Percentiles rank a stretch among this genome's conserved stretches.
Evolutionary conservation across 495 filamentous ascomycete genomes (phyloP).

Genomic region (Penicillium lagena): DNA sequence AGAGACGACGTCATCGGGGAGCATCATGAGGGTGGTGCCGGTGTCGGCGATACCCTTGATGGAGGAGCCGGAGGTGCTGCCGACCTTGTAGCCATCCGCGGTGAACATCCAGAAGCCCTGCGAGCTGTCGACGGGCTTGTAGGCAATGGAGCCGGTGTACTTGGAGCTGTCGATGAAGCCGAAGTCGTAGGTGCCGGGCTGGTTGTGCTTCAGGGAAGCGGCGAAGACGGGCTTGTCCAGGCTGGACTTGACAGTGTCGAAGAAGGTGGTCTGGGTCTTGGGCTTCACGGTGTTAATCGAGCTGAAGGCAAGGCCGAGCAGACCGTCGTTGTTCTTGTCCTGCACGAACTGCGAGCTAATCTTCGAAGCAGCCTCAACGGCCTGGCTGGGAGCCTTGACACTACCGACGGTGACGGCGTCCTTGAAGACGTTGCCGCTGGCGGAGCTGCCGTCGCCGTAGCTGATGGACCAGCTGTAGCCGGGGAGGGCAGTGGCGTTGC

Average conservation of each 20-base stretch:
- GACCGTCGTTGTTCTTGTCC: slow-evolving; percentile 58
- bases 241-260: slow-evolving; percentile 57
- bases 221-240: slow-evolving; percentile 63
- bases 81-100: slow-evolving; percentile 54
- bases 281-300: slow-evolving; percentile 64
- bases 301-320: slow-evolving; percentile 68
- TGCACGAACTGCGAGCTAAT: slow-evolving; percentile 55
- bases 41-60: slow-evolving; percentile 46
- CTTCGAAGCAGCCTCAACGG: slow-evolving; percentile 58
- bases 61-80: slow-evolving; percentile 25
- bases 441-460: slow-evolving; percentile 67
- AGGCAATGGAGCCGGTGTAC: slow-evolving; percentile 59
- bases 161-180: slow-evolving; percentile 61
- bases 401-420: slow-evolving; percentile 64
- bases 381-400: slow-evolving; percentile 56
- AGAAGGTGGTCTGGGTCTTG: slow-evolving; percentile 59
- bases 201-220: slow-evolving; percentile 56
- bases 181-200: slow-evolving; percentile 66
- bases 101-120: slow-evolving; percentile 71
- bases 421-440: slow-evolving; percentile 60
- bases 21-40: slow-evolving; percentile 66
- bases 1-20: slow-evolving; percentile 48
- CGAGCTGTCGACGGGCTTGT: slow-evolving; percentile 47
- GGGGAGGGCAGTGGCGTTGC: slow-evolving; percentile 32
- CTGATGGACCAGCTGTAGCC: slow-evolving; percentile 58